Percentiles rank a stretch among this genome's conserved stretches.
These are phyloP conservation scores for Sporobolomyces pararoseus DNA, from an alignment of 768 basidiomycete genomes.

Conservation along the genomic window DNA sequence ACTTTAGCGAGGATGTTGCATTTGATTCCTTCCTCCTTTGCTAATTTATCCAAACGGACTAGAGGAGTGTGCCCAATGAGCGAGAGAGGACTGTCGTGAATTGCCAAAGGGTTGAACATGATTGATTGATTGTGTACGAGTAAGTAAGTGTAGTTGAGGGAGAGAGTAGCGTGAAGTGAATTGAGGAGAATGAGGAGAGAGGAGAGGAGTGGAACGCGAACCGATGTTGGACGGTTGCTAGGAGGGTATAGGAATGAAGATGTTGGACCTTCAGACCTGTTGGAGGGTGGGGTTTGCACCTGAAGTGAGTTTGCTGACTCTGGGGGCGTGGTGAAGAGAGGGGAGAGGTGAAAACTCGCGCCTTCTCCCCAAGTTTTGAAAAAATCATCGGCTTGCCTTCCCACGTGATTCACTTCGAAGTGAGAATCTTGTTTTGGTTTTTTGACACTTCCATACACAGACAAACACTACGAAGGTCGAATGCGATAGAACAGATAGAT, in stretches of 20 bases:
- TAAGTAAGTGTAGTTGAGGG: too few species aligned
- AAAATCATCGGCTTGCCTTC: too few species aligned
- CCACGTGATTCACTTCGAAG: too few species aligned
- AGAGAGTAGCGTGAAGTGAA: neutral
- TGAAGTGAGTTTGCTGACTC: neutral
- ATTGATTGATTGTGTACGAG: too few species aligned
- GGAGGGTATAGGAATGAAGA: slow-evolving; percentile 10
- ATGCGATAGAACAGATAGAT: too few species aligned
- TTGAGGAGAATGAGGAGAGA: neutral
- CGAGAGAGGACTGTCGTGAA: slow-evolving; percentile 24
- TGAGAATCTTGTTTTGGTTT: too few species aligned
- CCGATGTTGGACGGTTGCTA: slow-evolving; percentile 7
- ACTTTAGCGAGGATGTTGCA: slow-evolving; percentile 89
- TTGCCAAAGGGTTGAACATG: neutral
- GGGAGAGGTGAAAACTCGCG: neutral
- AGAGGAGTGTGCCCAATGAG: slow-evolving; percentile 89
- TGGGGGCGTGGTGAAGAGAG: neutral
- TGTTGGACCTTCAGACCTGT: slow-evolving; percentile 23
- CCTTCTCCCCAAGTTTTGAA: too few species aligned
- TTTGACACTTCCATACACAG: too few species aligned
- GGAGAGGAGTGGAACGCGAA: neutral
- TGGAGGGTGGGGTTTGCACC: neutral
- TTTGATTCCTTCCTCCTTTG: slow-evolving; percentile 66
- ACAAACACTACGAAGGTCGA: too few species aligned
- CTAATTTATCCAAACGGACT: slow-evolving; percentile 74